Conservation (phyloP, 1,139 yeast genomes). For the Yarrowia galli region DNA sequence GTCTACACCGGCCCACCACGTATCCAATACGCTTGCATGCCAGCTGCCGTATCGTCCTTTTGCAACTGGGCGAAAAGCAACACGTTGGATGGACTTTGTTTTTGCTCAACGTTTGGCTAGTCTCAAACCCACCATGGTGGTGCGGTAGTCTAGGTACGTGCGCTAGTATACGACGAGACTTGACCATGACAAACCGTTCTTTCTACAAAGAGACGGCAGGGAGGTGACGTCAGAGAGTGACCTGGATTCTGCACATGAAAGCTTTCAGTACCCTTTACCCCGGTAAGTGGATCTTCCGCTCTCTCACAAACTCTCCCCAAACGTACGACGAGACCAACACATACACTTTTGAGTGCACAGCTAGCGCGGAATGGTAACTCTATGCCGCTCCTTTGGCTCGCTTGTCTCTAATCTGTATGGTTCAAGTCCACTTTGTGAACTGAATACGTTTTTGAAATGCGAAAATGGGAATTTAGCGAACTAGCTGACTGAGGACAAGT, state of each 20-base stretch:
- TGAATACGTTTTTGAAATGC: not conserved
- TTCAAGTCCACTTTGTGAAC: not conserved
- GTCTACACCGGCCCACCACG: not conserved
- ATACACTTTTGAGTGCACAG: conserved; percentile 11
- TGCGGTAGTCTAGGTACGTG: conserved; percentile 15
- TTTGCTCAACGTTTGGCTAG: conserved; percentile 16
- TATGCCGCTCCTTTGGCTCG: not conserved
- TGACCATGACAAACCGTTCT: not conserved
- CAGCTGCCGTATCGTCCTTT: conserved; percentile 3
- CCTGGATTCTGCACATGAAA: not conserved
- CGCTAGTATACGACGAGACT: not conserved
- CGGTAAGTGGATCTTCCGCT: not conserved
- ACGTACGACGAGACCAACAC: conserved; percentile 11
- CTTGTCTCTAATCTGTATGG: not conserved
- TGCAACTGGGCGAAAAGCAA: not conserved
- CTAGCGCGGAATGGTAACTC: conserved; percentile 8
- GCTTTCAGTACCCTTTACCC: not conserved
- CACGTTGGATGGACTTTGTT: not conserved
- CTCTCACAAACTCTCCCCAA: conserved; percentile 10
- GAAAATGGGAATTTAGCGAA: not conserved
- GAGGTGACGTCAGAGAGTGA: not conserved
- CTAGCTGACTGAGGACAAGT: not conserved
- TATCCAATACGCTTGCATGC: conserved; percentile 10
- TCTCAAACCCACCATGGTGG: not conserved
- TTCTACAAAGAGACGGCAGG: not conserved